Conservation (phyloP, 139 green algal genomes). For the Coelastrella sp. region DNA sequence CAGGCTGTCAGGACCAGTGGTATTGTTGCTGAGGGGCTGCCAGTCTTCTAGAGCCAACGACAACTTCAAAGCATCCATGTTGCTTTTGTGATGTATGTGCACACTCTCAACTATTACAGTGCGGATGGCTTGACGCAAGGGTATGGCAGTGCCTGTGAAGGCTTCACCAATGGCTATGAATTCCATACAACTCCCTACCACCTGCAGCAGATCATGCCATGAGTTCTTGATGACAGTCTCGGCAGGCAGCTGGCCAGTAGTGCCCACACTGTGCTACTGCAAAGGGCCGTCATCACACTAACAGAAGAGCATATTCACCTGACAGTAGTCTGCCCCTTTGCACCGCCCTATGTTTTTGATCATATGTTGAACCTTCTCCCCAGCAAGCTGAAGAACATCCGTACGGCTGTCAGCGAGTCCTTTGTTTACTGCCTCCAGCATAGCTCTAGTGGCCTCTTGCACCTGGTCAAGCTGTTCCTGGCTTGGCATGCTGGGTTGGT, state of each 20-base stretch:
- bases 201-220: constrained; percentile 14
- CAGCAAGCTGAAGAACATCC: constrained; percentile 53
- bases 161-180: constrained; percentile 22
- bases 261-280: too few relatives aligned
- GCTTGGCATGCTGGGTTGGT: background rate
- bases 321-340: constrained; percentile 63
- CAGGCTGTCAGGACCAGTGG: constrained; percentile 5
- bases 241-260: too few relatives aligned
- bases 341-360: constrained; percentile 51
- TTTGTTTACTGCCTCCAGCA: constrained; percentile 33
- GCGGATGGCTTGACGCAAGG: constrained; percentile 30
- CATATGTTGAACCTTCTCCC: constrained; percentile 55
- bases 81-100: constrained; percentile 57
- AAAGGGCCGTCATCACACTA: too few relatives aligned
- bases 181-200: background rate
- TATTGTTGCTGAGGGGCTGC: background rate
- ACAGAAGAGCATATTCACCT: constrained; percentile 37
- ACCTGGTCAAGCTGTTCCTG: constrained; percentile 35
- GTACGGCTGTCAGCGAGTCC: constrained; percentile 30
- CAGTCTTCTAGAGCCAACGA: constrained; percentile 53
- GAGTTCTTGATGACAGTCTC: too few relatives aligned
- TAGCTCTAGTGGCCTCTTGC: constrained; percentile 14
- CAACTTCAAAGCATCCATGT: constrained; percentile 57
- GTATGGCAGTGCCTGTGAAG: background rate
- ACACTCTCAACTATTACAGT: constrained; percentile 44